A percentile compares a stretch with the other conserved stretches of the same genome.
Evolutionary conservation across 495 filamentous ascomycete genomes (phyloP).

Genomic region (Xylaria venustula): DNA sequence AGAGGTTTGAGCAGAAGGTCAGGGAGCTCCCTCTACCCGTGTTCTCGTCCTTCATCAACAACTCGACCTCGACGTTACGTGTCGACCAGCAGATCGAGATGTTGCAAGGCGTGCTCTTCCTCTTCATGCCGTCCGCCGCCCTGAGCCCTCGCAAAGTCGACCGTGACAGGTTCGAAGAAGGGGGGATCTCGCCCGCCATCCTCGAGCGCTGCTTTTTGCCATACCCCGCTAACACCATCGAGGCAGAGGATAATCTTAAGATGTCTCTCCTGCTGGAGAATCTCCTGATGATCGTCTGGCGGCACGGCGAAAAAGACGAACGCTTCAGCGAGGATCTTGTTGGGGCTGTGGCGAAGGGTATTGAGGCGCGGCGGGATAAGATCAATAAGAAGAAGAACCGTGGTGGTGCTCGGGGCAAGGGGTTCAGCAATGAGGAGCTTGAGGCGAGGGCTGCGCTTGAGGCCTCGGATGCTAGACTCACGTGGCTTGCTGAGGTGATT

Average conservation of each 20-base stretch:
- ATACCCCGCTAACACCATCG: conserved; percentile 62
- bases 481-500: conserved; percentile 30
- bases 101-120: conserved; percentile 61
- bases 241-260: conserved; percentile 73
- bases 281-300: conserved; percentile 60
- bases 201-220: conserved; percentile 71
- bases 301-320: conserved; percentile 32
- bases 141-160: conserved; percentile 47
- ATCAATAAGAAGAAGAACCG: conserved; percentile 49
- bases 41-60: conserved; percentile 71
- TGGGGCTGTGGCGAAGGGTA: conserved; percentile 60
- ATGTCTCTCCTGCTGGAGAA: conserved; percentile 74
- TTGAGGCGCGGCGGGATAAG: conserved; percentile 56
- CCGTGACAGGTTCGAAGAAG: conserved; percentile 33
- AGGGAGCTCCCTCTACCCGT: conserved; percentile 62
- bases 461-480: conserved; percentile 40
- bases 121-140: conserved; percentile 58
- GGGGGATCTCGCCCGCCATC: conserved; percentile 54
- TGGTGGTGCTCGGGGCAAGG: conserved; percentile 32
- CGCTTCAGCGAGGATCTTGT: conserved; percentile 45
- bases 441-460: conserved; percentile 34
- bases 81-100: conserved; percentile 57
- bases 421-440: conserved; percentile 27
- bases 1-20: conserved; percentile 63
- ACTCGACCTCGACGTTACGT: conserved; percentile 44